Evolutionary conservation across 108 stramenopile genomes (phyloP), one percentile per base, ranked within the genome.

Genomic region (Cyclotella kingstonii): DNA sequence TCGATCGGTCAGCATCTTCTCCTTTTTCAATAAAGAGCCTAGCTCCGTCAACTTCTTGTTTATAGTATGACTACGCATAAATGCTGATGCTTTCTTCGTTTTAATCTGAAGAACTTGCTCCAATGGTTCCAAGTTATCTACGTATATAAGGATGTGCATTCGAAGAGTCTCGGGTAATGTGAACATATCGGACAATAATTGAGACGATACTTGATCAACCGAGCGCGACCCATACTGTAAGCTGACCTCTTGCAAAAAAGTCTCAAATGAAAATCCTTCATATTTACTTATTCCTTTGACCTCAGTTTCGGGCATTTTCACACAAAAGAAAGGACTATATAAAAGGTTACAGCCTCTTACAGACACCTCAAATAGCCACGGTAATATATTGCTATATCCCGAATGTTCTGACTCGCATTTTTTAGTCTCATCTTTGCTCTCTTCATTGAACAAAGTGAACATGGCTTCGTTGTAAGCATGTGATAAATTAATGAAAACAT

Each of bases 101-200:
- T 81, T 83, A 19, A 87, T 68, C 17, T 70, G 63, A 12, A 91
- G 48, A 7, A 81, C 84, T n/a, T 66, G 39, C 44, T 84, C 86
- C 31, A 91, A 44, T 0, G 84, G 73, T 18, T 60, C 50, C 35
- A 87, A 57, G 50, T 91, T 86, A 28, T 79, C 50, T 4, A 91
- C 44, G 50, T 71, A 91, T n/a, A 87, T 50, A 5, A 91, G 60
- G 36, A 91, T 77, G 23, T 81, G 79, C 70, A 87, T 79, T 18
- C 86, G 58, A 33, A 84, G 60, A 44, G 60, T 76, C 61, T 91
- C 89, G 10, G 89, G 84, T 5, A 91, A n/a, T n/a, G 64, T 2
- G 31, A 28, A 22, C 82, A 79, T 0, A 91, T 33, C 17, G 73
- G 64, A 33, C 40, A 91, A 58, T 14, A 83, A 71, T 22, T 79